Conservation (phyloP, 495 filamentous ascomycete genomes). For the Penicillium coprophilum region DNA sequence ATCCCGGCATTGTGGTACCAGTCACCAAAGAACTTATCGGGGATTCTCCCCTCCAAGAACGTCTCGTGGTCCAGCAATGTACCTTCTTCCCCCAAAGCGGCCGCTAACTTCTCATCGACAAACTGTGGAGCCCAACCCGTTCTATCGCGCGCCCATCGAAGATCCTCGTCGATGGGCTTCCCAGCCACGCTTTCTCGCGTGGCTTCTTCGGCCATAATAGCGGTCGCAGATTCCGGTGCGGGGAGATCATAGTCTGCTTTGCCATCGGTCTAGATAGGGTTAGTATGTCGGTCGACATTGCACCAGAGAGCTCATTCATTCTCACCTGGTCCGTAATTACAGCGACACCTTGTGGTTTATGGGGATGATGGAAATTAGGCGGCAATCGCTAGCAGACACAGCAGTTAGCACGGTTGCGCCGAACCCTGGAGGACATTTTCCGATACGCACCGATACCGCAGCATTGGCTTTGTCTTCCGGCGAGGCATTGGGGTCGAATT, state of each 20-base stretch:
- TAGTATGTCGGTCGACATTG: neutral
- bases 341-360: slow-evolving; percentile 64
- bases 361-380: slow-evolving; percentile 61
- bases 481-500: slow-evolving; percentile 84
- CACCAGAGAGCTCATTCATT: neutral
- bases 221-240: slow-evolving; percentile 67
- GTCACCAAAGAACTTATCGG: slow-evolving; percentile 92
- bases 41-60: slow-evolving; percentile 76
- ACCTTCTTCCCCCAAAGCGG: slow-evolving; percentile 50
- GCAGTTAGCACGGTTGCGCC: slow-evolving; percentile 18
- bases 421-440: neutral
- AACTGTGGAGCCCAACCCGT: slow-evolving; percentile 90
- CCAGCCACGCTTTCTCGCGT: slow-evolving; percentile 43
- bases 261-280: slow-evolving; percentile 56
- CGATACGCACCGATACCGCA: slow-evolving; percentile 66
- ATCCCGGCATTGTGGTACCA: slow-evolving; percentile 97
- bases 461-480: slow-evolving; percentile 81
- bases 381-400: slow-evolving; percentile 50
- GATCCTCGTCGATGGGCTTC: slow-evolving; percentile 55
- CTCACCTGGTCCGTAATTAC: slow-evolving; percentile 71
- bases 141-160: slow-evolving; percentile 64
- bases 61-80: slow-evolving; percentile 84
- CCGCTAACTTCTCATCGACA: slow-evolving; percentile 53
- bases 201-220: slow-evolving; percentile 44
- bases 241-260: slow-evolving; percentile 77